Conservation (phyloP, 1,139 yeast genomes). For the Diutina siamensis region DNA sequence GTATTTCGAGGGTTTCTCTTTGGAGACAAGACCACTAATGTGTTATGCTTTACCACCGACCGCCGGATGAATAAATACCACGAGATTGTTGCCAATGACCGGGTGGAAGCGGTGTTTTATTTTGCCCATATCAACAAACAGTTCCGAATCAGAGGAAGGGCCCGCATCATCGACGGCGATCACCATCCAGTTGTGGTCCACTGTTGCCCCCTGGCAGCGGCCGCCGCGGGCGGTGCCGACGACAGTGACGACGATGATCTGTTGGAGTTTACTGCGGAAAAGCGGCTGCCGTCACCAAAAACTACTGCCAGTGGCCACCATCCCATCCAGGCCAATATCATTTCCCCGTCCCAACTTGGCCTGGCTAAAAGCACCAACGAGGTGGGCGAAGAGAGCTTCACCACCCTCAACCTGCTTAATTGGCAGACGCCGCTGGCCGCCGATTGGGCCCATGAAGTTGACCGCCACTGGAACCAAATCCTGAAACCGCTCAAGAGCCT, state of each 20-base stretch:
- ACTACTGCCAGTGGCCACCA: not conserved
- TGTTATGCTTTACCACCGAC: constrained; percentile 64
- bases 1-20: constrained; percentile 69
- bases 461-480: constrained; percentile 50
- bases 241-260: constrained; percentile 16
- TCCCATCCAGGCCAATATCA: constrained; percentile 10
- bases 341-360: constrained; percentile 10
- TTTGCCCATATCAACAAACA: constrained; percentile 52
- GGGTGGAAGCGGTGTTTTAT: constrained; percentile 70
- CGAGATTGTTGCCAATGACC: constrained; percentile 39
- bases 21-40: constrained; percentile 54
- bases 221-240: too few relatives aligned
- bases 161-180: constrained; percentile 31
- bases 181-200: constrained; percentile 20
- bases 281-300: constrained; percentile 7
- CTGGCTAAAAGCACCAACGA: constrained; percentile 7
- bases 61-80: constrained; percentile 51
- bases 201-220: constrained; percentile 11
- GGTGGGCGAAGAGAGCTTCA: constrained; percentile 12
- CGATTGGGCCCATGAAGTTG: constrained; percentile 58
- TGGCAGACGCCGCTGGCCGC: constrained; percentile 39
- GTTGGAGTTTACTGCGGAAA: constrained; percentile 7
- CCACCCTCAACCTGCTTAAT: constrained; percentile 13
- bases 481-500: constrained; percentile 50
- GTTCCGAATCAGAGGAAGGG: constrained; percentile 60